Evolutionary conservation across 345 rosid genomes (phyloP).

Genomic region (Rhodamnia rubescens): DNA sequence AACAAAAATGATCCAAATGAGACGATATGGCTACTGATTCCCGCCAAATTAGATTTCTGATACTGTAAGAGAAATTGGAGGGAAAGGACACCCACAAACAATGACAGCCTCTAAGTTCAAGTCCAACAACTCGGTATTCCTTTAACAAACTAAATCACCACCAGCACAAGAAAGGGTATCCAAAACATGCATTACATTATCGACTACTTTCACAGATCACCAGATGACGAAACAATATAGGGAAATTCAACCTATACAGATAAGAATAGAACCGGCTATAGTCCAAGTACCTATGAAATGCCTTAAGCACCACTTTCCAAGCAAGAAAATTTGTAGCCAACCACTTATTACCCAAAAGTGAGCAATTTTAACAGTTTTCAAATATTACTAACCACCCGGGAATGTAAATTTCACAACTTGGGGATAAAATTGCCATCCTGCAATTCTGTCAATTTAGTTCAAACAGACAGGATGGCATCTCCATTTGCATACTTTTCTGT

Average conservation of each 20-base stretch:
- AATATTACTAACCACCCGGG: neutral
- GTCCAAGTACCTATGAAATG: neutral
- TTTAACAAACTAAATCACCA: neutral
- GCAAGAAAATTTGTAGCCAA: neutral
- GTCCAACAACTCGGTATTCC: neutral
- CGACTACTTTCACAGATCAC: neutral
- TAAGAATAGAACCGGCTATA: neutral
- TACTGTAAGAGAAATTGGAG: neutral
- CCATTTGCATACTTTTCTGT: neutral
- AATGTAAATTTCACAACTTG: neutral
- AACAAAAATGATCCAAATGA: neutral
- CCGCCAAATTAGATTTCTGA: neutral
- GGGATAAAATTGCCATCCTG: neutral
- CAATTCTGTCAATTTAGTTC: neutral
- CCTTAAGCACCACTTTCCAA: neutral
- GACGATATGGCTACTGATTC: neutral
- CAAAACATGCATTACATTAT: neutral
- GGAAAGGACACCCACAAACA: neutral
- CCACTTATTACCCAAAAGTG: neutral
- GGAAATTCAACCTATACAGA: neutral
- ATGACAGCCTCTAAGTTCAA: neutral
- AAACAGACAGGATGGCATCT: neutral
- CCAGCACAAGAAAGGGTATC: neutral
- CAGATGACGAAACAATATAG: neutral
- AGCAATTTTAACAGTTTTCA: neutral